A percentile compares a stretch with the other conserved stretches of the same genome.
Evolutionary conservation across 2,329 filamentous ascomycete genomes (phyloP).

Genomic region (Mycosphaerella arachidis): DNA sequence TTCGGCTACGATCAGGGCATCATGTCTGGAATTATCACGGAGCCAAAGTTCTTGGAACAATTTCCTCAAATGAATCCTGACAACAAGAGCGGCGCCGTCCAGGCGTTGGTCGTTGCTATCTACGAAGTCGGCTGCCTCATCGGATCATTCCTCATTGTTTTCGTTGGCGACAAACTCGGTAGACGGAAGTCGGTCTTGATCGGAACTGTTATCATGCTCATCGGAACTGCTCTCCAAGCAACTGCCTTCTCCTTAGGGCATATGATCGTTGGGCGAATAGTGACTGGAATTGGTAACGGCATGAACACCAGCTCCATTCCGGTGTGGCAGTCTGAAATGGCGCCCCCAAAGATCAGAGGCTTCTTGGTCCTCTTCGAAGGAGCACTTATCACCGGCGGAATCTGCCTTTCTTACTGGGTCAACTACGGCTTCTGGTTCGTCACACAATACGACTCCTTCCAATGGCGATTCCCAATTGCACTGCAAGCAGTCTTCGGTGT

Average conservation of each 20-base stretch:
- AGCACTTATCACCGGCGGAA: conserved; percentile 58
- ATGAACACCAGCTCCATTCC: conserved; percentile 38
- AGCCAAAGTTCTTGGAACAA: conserved; percentile 37
- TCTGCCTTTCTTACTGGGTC: conserved; percentile 49
- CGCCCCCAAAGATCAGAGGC: conserved; percentile 86
- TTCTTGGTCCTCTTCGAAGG: conserved; percentile 95
- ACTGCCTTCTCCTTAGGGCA: conserved; percentile 44
- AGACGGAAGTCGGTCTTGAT: conserved; percentile 55
- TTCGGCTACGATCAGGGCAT: conserved; percentile 34
- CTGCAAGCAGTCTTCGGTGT: conserved; percentile 51
- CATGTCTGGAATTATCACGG: conserved; percentile 41
- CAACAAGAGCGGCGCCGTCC: conserved; percentile 21
- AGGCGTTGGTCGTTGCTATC: conserved; percentile 35
- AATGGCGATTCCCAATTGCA: conserved; percentile 51
- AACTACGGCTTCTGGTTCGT: conserved; percentile 33
- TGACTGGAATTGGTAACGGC: conserved; percentile 46
- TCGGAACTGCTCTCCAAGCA: conserved; percentile 58
- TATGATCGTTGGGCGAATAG: conserved; percentile 46
- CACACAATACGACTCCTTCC: conserved; percentile 36
- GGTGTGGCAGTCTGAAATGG: conserved; percentile 52
- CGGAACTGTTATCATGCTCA: conserved; percentile 54
- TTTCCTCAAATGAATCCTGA: conserved; percentile 38
- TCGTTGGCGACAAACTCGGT: conserved; percentile 55
- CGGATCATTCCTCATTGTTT: conserved; percentile 38
- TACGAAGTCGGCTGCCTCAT: conserved; percentile 31